Base-by-base conservation (phyloP, 371 early-diverging fungal genomes). In the Coemansia sp. region DNA sequence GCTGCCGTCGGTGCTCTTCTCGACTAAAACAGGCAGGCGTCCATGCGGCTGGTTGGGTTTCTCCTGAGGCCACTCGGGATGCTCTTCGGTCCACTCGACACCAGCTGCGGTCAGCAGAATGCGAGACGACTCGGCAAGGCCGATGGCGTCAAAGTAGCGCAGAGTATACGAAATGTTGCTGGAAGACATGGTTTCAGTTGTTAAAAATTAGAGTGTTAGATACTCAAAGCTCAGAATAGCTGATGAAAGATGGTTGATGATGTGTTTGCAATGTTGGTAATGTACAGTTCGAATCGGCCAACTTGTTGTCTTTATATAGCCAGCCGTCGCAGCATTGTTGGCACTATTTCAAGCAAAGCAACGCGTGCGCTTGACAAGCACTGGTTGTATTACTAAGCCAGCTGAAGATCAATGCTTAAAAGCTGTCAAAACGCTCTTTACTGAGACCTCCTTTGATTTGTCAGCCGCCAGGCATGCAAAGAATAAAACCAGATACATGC, bases 31-130 rank as follows among this genome's bases (percentile, higher is more conserved):
- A 1, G 87, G 87, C 6, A 82, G 65, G n/a, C 80, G 80, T 18
- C 84, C 81, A 57, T 82, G 86, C 2, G 87, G 87, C 47, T 79
- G 80, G 42, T 75, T 55, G 0, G 53, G 14, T 78, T 87, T 87
- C 20, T 50, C 62, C 8, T 48, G 55, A 3, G 75, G 71, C 86
- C 86, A 86, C 5, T 79, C 80, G 23, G 66, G 75, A 28, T 66
- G 18, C 40, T 62, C 78, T 37, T 81, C 82, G 2, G 42, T 48
- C 81, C 81, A 81, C 26, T 68, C 55, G 28, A 63, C 74, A 1
- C 64, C 58, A 14, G 69, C 65, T 9, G 67, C 62, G 16, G 61
- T 48, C 20, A 81, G 68, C 26, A 81, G 48, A 12, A 62, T 16
- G 14, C 79, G 68, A n/a, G 37, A 26, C 1, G 72, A 16, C 55